Base-by-base conservation (phyloP, 1,139 yeast genomes). In the Blastobotrys serpentis region DNA sequence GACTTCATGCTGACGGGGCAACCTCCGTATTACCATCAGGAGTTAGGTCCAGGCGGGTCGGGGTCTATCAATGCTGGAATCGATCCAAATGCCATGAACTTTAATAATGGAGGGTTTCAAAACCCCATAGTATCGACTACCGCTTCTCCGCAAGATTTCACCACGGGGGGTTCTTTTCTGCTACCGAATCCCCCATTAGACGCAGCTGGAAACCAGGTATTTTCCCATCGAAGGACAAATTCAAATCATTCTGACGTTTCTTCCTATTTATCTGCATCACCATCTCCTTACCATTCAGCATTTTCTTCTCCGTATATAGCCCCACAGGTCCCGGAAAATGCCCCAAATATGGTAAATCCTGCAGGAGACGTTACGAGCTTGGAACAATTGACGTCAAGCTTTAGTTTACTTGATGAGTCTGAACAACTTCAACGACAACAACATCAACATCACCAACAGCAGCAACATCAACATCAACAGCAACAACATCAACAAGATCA, bases 361-460 rank as follows among this genome's bases (percentile, higher is more conserved):
- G 29, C 32, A 25, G 51, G 52, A 18, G 57, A 55, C 11, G 44
- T 53, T 40, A 26, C 49, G 8, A 46, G 42, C 34, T 46, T 57
- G 42, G 54, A 53, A 30, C 58, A 56, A 26, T 26, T 57, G 48
- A 57, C 59, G n/a, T 46, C 53, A 26, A 53, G 54, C 33, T 55
- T 56, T 44, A 52, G 50, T n/a, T 44, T 56, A 17, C 36, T 51
- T 14, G 58, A 54, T 30, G 38, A 40, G 18, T 45, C 47, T 47
- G 47, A 46, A 43, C 42, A 34, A 22, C 30, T 13, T 13, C 13
- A 38, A 30, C 19, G 16, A 13, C 42, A 37, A n/a, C 17, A 22
- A n/a, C 25, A 42, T 17, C 43, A 22, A 16, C 45, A 10, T 33
- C 45, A 18, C 16, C 40, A 14, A 36, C 29, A 17, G 21, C 44